Base-by-base conservation (phyloP, 179 eudicot genomes). In the Corrigiola litoralis region DNA sequence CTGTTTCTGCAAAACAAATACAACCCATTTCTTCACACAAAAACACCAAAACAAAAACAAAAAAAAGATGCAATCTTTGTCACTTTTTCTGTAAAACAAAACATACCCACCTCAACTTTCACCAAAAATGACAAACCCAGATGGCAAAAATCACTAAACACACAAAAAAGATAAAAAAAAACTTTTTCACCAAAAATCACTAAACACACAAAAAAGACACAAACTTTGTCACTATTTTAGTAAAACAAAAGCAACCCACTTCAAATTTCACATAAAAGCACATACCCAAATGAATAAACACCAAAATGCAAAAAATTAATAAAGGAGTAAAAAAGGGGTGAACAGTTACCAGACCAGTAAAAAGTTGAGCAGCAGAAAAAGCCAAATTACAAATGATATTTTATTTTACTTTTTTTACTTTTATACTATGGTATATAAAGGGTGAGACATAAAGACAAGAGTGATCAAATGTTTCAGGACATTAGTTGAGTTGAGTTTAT, bases 201-300 rank as follows among this genome's bases (percentile, higher is more conserved):
- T n/a, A n/a, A n/a, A n/a, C 38, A 68, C 40, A 66, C 34, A 36
- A 33, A 28, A 49, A 47, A 58, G 16, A 48, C 49, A 38, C 41
- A 46, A 33, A 25, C 21, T 46, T 25, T 24, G 14, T 9, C 28
- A 21, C 17, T 7, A 27, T 27, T 47, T 12, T 24, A 17, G 28
- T 27, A 25, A 56, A 54, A 5, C 10, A 28, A 58, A 23, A n/a
- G 12, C 25, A 1, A 65, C 76, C 76, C 66, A 58, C 20, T 60
- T 44, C 56, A 53, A 3, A 17, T n/a, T 28, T 53, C 65, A 52
- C 40, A 17, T 25, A 29, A 65, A 41, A 2, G 20, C 37, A 18
- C 40, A 37, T 5, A 71, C 70, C 59, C 65, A 64, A 51, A 71
- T 53, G 58, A 31, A 32, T 21, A 63, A 46, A 66, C 32, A 51